Evolutionary conservation across 2,329 filamentous ascomycete genomes (phyloP).

Genomic region (Ilyonectria sp.): DNA sequence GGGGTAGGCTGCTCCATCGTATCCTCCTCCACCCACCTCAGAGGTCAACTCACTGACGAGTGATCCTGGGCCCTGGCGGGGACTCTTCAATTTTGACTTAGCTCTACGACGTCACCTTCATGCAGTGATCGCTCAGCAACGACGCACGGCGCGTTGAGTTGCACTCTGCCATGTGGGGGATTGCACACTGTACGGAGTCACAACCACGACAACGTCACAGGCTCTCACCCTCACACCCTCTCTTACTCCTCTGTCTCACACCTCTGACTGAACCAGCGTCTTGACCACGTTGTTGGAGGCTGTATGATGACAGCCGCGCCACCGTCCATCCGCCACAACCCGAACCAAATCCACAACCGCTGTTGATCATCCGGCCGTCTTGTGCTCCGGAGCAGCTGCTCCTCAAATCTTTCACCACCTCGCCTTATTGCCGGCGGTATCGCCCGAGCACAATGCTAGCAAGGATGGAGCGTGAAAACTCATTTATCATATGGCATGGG

Average conservation of each 20-base stretch:
- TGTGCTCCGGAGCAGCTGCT: neutral
- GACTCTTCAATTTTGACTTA: neutral
- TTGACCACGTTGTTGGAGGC: neutral
- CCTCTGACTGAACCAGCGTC: neutral
- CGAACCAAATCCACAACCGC: neutral
- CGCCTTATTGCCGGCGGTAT: neutral
- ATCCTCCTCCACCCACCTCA: too few species aligned
- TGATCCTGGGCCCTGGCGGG: neutral
- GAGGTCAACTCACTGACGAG: neutral
- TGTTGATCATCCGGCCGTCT: neutral
- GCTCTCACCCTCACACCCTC: neutral
- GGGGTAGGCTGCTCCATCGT: neutral
- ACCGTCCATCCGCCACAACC: neutral
- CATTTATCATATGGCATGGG: neutral
- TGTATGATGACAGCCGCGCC: neutral
- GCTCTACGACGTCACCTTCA: slow-evolving; percentile 3
- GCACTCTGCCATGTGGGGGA: slow-evolving; percentile 1
- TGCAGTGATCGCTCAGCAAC: neutral
- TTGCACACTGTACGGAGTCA: neutral
- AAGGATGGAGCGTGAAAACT: neutral
- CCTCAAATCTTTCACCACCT: neutral
- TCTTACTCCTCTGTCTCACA: neutral
- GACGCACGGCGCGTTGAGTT: neutral
- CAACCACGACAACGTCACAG: neutral
- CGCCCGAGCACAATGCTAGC: neutral